A percentile compares a stretch with the other conserved stretches of the same genome.
These are phyloP conservation scores for Fraxinus floribunda DNA, from an alignment of 305 asterid genomes.

Conservation along the genomic window DNA sequence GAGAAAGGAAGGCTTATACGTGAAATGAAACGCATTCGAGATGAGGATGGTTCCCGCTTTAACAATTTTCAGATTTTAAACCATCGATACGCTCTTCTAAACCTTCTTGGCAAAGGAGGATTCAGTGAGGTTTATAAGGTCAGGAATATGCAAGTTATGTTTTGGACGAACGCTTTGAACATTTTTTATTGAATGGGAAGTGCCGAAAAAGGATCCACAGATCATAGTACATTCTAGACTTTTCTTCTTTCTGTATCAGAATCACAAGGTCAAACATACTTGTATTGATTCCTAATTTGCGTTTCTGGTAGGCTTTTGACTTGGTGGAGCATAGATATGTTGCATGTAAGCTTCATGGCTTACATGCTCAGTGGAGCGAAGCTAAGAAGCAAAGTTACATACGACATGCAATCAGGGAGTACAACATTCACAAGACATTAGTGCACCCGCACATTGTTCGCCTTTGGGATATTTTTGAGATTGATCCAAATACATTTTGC, in stretches of 20 bases:
- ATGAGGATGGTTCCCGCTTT: constrained; percentile 94
- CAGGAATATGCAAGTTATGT: constrained; percentile 11
- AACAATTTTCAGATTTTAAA: constrained; percentile 93
- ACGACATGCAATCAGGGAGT: constrained; percentile 97
- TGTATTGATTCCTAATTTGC: constrained; percentile 22
- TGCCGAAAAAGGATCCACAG: constrained; percentile 9
- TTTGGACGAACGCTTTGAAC: constrained; percentile 11
- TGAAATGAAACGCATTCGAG: constrained; percentile 97
- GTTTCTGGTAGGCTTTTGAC: constrained; percentile 85
- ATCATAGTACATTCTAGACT: constrained; percentile 8
- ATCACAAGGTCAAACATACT: constrained; percentile 2
- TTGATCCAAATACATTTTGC: constrained; percentile 94
- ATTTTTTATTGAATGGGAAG: constrained; percentile 4
- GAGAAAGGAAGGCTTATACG: constrained; percentile 94
- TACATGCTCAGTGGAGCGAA: constrained; percentile 98
- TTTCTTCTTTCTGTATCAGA: constrained; percentile 12
- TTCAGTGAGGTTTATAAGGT: constrained; percentile 99
- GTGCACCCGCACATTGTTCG: constrained; percentile 93
- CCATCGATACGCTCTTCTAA: constrained; percentile 91
- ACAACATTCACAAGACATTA: constrained; percentile 91
- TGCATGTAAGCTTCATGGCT: constrained; percentile 98
- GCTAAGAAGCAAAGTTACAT: constrained; percentile 95
- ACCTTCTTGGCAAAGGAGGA: constrained; percentile 98
- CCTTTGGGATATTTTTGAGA: constrained; percentile 98
- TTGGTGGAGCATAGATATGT: constrained; percentile 92